Base-by-base conservation (phyloP, 1,284 basidiomycete species). In the Trichosporon asahii region DNA sequence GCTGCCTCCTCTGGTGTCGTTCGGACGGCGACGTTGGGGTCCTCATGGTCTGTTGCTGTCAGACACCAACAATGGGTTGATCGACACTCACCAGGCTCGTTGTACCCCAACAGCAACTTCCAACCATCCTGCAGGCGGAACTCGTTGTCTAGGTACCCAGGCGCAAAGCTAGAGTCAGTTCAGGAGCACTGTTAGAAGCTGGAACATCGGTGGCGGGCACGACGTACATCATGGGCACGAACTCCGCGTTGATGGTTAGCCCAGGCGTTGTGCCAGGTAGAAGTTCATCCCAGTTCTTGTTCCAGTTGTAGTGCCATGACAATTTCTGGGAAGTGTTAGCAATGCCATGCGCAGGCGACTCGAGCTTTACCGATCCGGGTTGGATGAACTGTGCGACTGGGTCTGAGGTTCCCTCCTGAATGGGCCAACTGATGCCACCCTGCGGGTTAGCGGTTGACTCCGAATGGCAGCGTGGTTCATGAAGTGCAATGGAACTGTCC, bases 261-360 rank as follows among this genome's bases (percentile, higher is more conserved):
- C 68, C 75, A 0, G 73, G 70, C 0, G 74, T 73, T 0, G 81
- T 80, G 7, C 76, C 46, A 0, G 80, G 81, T 0, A 81, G 70
- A 0, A 78, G 46, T 12, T 72, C 57, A 55, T 76, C 69, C 75
- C 76, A 81, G 66, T 81, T 79, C 73, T 82, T 82, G 75, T 78
- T 80, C 81, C 81, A 82, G 70, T 82, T 82, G 73, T 77, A 82
- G 68, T 82, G 81, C 81, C 81, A 82, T 18, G 75, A 71, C 18
- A 82, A 71, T 49, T 69, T 70, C 72, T 73, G 31, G 9, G 27
- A 21, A 46, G 8, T 23, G 31, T 63, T 44, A 64, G 46, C 46
- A 2, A 14, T 8, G 65, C 25, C 53, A 37, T 15, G 23, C 14
- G 23, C 21, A 25, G 18, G 18, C 2, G 21, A 71, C 79, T 67